Evolutionary conservation across 78 protist genomes (phyloP), one percentile per base, ranked within the genome.

Genomic region (Blattamonas nauphoetae): DNA sequence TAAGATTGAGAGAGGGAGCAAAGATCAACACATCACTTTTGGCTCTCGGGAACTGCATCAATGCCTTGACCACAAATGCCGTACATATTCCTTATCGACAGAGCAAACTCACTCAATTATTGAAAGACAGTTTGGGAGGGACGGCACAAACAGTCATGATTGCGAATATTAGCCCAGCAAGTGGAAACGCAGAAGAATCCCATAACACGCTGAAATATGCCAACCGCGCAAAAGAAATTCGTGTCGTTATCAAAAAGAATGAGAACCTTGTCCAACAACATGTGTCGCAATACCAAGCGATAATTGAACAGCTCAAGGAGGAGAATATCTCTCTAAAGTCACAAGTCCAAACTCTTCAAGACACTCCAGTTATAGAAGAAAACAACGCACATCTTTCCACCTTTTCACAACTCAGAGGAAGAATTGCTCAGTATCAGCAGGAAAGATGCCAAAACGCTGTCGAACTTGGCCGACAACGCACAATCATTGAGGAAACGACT

Each of bases 91-190:
- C 99, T 4, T 98, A 91, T 91, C 91, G 99, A 29, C 94, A 97
- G 90, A 88, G 94, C 29, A 97, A 97, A 92, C 93, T 98, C 64
- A 98, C 99, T 0, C 86, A 99, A 4, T 85, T 98, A 81, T 88
- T 97, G 43, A 97, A 96, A 42, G 95, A 93, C 87, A 91, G 92
- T 6, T 89, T 93, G 36, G 94, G 95, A 0, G 96, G 95, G 44
- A 95, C 91, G 88, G 84, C 93, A 85, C 44, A 83, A 34, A 94
- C 97, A 1, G 90, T 93, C 41, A 92, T 93, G 95, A 93, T 93
- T 44, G 91, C 95, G 38, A 92, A 91, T 86, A 45, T 95, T 38
- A 77, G 90, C 32, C 93, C 96, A 21, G 43, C 92, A 11, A 34
- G 78, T 44, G 0, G 29, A 41, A 64, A 82, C 43, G 88, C 41